Percentiles rank a stretch among this genome's conserved stretches.
phyloP scores from a whole-genome alignment of 2,329 filamentous ascomycete genomes.

The Ceratocystis huliohia region DNA sequence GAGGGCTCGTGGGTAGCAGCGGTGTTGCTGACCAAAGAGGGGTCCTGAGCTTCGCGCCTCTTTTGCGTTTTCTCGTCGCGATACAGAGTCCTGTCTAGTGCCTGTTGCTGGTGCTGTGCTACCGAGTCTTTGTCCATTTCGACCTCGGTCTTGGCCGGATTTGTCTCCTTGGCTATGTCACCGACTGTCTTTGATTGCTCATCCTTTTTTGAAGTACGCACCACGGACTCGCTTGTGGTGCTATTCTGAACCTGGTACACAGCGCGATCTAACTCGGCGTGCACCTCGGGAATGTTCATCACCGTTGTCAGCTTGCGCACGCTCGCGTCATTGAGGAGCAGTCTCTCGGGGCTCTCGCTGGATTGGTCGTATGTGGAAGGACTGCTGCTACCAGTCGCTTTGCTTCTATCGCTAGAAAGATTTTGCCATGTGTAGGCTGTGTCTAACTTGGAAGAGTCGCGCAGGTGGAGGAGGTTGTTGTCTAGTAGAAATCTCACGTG shows the following conservation, averaged over 20 bases:
- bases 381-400: conserved; percentile 23
- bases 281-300: conserved; percentile 55
- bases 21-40: not conserved
- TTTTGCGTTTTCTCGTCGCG: not conserved
- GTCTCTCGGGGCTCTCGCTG: conserved; percentile 21
- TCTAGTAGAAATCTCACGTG: conserved; percentile 72
- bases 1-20: not conserved
- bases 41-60: not conserved
- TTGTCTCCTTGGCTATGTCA: not conserved
- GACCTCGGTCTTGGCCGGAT: not conserved
- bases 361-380: not conserved
- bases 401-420: conserved; percentile 21
- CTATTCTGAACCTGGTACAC: conserved; percentile 57
- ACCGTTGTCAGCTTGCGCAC: conserved; percentile 33
- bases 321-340: conserved; percentile 22
- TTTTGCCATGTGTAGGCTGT: conserved; percentile 45
- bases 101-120: not conserved
- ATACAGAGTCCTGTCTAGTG: not conserved
- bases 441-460: conserved; percentile 58
- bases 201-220: conserved; percentile 21
- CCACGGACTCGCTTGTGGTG: conserved; percentile 30
- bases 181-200: not conserved
- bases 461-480: conserved; percentile 54
- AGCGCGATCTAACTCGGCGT: conserved; percentile 60
- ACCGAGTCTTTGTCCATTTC: not conserved